These are phyloP conservation scores for Pichia nanzhaoensis DNA, from an alignment of 805 yeast species.

Conservation along the genomic window DNA sequence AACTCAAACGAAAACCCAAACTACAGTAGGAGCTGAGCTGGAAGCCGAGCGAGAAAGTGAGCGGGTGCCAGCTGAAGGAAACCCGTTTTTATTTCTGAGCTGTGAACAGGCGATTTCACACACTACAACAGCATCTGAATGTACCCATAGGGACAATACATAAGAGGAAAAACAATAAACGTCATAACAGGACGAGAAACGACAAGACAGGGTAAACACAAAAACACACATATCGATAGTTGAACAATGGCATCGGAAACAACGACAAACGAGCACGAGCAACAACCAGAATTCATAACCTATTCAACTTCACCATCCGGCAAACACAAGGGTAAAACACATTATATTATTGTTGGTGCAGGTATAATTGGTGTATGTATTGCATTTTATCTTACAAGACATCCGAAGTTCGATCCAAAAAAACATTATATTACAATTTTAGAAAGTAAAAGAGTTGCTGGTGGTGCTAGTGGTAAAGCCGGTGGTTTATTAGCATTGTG, in stretches of 20 bases:
- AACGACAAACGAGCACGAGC: conserved; percentile 8
- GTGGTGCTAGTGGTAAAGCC: conserved; percentile 97
- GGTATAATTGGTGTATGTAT: conserved; percentile 96
- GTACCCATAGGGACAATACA: too few species aligned
- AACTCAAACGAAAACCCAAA: too few species aligned
- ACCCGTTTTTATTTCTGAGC: too few species aligned
- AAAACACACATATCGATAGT: not conserved
- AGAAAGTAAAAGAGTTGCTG: conserved; percentile 89
- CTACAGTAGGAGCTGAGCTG: too few species aligned
- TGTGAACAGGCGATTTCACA: too few species aligned
- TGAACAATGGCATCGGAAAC: not conserved
- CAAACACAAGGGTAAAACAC: conserved; percentile 54
- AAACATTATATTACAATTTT: conserved; percentile 77
- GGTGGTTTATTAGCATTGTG: conserved; percentile 92
- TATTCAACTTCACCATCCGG: conserved; percentile 40
- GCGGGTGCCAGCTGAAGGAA: too few species aligned
- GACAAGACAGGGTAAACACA: too few species aligned
- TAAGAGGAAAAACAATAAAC: too few species aligned
- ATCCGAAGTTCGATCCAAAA: conserved; percentile 67
- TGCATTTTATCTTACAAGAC: conserved; percentile 80
- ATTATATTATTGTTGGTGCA: conserved; percentile 83
- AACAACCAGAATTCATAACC: conserved; percentile 25
- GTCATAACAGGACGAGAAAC: too few species aligned
- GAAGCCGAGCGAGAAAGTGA: too few species aligned
- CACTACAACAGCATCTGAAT: too few species aligned